Percentiles rank a stretch among this genome's conserved stretches.
These are phyloP conservation scores for Trametes hirsuta DNA, from an alignment of 1,284 basidiomycete species.

Conservation along the genomic window DNA sequence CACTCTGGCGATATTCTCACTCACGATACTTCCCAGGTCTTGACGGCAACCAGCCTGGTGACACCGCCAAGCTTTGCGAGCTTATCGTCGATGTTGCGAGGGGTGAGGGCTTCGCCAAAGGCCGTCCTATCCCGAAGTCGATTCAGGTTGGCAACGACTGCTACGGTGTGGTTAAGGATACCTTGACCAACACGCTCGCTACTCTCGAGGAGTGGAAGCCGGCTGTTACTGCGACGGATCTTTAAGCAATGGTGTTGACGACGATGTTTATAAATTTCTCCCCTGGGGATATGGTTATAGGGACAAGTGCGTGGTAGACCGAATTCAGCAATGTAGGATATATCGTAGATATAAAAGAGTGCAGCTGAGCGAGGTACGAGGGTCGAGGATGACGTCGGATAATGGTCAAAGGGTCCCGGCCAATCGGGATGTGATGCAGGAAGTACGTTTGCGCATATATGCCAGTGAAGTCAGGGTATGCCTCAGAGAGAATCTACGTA, in stretches of 20 bases:
- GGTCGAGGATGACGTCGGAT: no score
- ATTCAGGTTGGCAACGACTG: neutral
- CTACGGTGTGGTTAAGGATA: neutral
- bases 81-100: neutral
- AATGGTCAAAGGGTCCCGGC: no score
- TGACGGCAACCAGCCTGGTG: conserved; percentile 1
- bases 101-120: neutral
- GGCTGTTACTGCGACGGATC: neutral
- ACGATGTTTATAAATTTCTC: no score
- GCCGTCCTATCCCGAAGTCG: neutral
- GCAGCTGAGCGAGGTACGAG: no score
- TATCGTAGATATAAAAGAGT: no score
- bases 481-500: no score
- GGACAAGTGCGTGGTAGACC: no score
- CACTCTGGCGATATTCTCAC: neutral
- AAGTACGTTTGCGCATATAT: no score
- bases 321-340: no score
- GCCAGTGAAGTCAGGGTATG: no score
- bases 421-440: no score
- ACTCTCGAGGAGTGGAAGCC: conserved; percentile 6
- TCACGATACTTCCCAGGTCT: neutral
- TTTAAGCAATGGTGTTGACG: neutral
- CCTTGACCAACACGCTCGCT: neutral
- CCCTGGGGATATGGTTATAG: no score
- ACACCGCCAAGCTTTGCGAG: conserved; percentile 1